A percentile compares a stretch with the other conserved stretches of the same genome.
Evolutionary conservation across 192 early-diverging fungal species (phyloP).

Genomic region (Haplosporangium gracile): DNA sequence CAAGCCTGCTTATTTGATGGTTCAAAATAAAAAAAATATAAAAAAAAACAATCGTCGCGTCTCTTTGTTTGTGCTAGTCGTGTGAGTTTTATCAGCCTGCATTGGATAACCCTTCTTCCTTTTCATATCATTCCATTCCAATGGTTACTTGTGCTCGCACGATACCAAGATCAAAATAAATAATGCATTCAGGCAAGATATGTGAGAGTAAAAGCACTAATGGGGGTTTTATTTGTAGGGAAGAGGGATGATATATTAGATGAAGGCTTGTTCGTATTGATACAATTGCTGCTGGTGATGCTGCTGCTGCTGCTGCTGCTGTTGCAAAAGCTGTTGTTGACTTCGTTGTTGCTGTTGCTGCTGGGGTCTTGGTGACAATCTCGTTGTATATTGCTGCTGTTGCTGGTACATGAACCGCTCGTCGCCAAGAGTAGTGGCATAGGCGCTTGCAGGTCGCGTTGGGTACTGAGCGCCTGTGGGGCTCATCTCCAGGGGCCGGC

Average conservation of each 20-base stretch:
- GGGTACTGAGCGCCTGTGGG: background rate
- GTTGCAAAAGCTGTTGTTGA: background rate
- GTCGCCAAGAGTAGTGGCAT: background rate
- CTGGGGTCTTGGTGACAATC: background rate
- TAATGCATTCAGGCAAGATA: too few species aligned
- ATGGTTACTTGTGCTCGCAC: too few species aligned
- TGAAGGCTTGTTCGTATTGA: conserved; percentile 7
- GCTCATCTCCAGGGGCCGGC: background rate
- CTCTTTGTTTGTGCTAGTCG: background rate
- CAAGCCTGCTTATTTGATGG: conserved; percentile 61
- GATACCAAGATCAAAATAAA: too few species aligned
- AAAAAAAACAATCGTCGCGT: conserved; percentile 31
- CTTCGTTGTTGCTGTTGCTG: conserved; percentile 7
- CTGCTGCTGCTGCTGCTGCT: background rate
- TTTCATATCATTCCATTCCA: too few species aligned
- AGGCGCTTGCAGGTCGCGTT: background rate
- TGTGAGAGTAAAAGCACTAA: background rate
- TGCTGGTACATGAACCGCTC: conserved; percentile 1
- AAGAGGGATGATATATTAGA: background rate
- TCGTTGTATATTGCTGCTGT: background rate
- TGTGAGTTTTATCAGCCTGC: background rate
- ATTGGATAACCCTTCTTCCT: too few species aligned
- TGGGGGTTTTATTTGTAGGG: background rate
- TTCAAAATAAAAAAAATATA: conserved; percentile 57
- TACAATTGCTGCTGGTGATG: conserved; percentile 3